Conservation (phyloP, 179 eudicot genomes). For the Corrigiola litoralis region DNA sequence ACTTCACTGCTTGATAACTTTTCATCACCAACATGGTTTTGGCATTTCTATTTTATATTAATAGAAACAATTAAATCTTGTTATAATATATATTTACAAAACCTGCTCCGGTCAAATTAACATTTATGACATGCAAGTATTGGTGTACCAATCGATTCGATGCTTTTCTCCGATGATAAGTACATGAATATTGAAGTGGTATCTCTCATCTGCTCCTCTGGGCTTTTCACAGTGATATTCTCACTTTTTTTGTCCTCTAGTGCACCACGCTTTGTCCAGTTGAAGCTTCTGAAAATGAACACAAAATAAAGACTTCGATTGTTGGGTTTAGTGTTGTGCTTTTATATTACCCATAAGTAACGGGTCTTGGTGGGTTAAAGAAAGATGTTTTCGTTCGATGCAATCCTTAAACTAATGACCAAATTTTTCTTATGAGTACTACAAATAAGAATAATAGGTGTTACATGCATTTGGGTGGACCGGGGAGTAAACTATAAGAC, state of each 20-base stretch:
- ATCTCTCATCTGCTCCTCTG: background rate
- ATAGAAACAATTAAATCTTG: too few relatives aligned
- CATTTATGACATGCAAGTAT: conserved; percentile 10
- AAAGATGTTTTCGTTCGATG: background rate
- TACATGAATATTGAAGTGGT: conserved; percentile 16
- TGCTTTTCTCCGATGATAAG: conserved; percentile 17
- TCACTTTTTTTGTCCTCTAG: background rate
- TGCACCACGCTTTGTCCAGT: background rate
- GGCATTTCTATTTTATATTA: too few relatives aligned
- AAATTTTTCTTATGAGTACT: background rate
- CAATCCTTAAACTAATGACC: too few relatives aligned
- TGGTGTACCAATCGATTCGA: conserved; percentile 8
- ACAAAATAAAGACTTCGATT: background rate
- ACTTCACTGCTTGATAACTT: too few relatives aligned
- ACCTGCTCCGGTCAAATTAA: too few relatives aligned
- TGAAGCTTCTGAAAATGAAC: background rate
- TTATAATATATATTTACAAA: too few relatives aligned
- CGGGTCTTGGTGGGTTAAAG: background rate
- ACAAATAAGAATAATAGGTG: conserved; percentile 18
- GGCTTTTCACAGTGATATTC: background rate
- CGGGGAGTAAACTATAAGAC: conserved; percentile 17
- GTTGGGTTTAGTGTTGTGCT: background rate
- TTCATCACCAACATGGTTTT: too few relatives aligned
- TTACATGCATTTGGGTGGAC: conserved; percentile 16
- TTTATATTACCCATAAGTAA: background rate